Evolutionary conservation across 2,329 filamentous ascomycete genomes (phyloP), one percentile per base, ranked within the genome.

Genomic region (Fusarium armeniacum): DNA sequence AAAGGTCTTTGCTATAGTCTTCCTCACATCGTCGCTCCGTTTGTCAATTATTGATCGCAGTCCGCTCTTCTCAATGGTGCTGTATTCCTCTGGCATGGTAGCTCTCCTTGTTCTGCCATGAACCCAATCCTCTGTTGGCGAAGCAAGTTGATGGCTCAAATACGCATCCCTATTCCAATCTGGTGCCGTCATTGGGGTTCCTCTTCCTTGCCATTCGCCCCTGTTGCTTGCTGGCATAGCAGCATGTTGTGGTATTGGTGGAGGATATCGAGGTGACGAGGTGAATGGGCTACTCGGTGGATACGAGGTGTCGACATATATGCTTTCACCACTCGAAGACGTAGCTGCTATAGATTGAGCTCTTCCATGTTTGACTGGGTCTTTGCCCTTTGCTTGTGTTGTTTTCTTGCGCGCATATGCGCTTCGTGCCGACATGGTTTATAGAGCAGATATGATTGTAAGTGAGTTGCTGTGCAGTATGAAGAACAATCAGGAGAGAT

Each of bases 361-460:
- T 11, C 81, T 78, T 35, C 72, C 20, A 28, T 60, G 54, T 33
- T 32, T 65, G 16, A 35, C 22, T 12, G 41, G 28, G 20, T 80
- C 80, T 36, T 72, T 77, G 5, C 76, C 67, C 55, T 82, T 83
- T 28, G 82, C 79, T 60, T 87, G 83, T 0, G 83, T 85, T 68
- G 85, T 86, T 79, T 87, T 87, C 76, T 87, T 87, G 73, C 86
- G 84, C 74, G 87, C 86, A 70, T 86, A 82, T 33, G 86, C 86
- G 76, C 86, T 88, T 58, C 86, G 81, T 63, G 85, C 86, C 9
- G 86, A 89, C 86, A 89, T 89, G 65, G 47, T 38, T 47, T 62
- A 20, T 18, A 16, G 20, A 16, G 35, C 24, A 1, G 30, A 35
- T 52, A 30, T n/a, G 36, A 28, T 22, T 51, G 46, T 57, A 56